Conservation (phyloP, 192 early-diverging fungal genomes). For the Funneliformis mosseae region DNA sequence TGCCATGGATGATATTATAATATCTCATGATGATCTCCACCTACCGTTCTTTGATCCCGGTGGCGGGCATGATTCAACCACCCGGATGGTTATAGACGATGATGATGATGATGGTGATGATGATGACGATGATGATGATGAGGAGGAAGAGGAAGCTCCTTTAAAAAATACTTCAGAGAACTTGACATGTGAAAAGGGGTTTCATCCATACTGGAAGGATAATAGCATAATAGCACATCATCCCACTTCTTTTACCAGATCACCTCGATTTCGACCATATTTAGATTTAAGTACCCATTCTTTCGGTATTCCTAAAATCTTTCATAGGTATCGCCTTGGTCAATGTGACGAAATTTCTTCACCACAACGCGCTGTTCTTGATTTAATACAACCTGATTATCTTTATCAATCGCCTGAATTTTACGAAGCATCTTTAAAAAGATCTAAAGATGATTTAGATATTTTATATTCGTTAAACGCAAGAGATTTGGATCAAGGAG, state of each 20-base stretch:
- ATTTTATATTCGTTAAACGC: not conserved
- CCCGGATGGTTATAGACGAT: not conserved
- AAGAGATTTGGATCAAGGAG: conserved; percentile 1
- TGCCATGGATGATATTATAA: conserved; percentile 10
- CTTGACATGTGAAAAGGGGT: not conserved
- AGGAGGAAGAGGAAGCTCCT: not conserved
- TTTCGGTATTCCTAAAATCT: not conserved
- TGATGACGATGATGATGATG: conserved; percentile 26
- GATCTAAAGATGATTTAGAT: conserved; percentile 22
- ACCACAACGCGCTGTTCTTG: not conserved
- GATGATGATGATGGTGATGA: conserved; percentile 3
- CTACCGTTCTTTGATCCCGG: not conserved
- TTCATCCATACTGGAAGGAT: conserved; percentile 30
- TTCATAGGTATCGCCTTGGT: not conserved
- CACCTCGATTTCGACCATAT: not conserved
- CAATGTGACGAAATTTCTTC: not conserved
- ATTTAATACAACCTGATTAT: not conserved
- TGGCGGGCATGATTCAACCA: no score
- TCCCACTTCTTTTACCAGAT: not conserved
- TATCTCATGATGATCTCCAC: not conserved
- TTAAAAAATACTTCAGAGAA: not conserved
- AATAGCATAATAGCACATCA: conserved; percentile 19
- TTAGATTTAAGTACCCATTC: not conserved
- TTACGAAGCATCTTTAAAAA: not conserved
- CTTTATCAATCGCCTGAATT: not conserved